Evolutionary conservation across 148 eudicot species (phyloP), one percentile per base, ranked within the genome.

Genomic region (Vaccinium darrowii): DNA sequence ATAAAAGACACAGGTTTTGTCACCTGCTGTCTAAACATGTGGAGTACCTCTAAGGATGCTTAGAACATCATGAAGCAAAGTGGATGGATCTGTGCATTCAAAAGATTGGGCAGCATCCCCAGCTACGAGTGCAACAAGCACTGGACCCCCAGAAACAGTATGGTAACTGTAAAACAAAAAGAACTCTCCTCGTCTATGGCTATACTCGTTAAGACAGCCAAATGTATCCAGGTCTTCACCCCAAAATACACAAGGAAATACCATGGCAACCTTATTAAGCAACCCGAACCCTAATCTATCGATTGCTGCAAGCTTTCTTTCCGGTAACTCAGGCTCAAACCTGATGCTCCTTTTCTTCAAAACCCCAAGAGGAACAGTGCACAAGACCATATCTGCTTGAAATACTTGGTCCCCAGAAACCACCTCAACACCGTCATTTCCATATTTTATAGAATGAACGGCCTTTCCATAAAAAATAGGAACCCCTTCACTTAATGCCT

Each of bases 231-330:
- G 88, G 85, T 96, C 99, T 73, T 94, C 99, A 19, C 95, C 98
- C 99, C 99, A 96, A 87, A 96, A 96, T 43, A 91, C 93, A 83
- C 85, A 76, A 60, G 98, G 93, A 78, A 96, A 96, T 72, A 96
- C 87, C 97, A 96, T 96, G 51, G 99, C 98, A 83, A 96, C 97
- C 92, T 96, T 96, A 85, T 96, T 96, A 43, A 96, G 93, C 92
- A 96, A 92, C 72, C 99, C 98, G 88, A 94, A 96, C 81, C 99
- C 98, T 84, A 96, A 87, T 87, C 97, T 92, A 8, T 92, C 90
- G 15, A 96, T 92, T 43, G 99, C 99, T 58, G 88, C 94, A 33
- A 91, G 92, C 92, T 96, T 96, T 78, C 91, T 88, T 81, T 87
- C 79, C 11, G 99, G 99, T 63, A 96, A 85, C 85, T 94, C 94